phyloP scores from a whole-genome alignment of 768 basidiomycete genomes.

The Mycena vitilis region DNA sequence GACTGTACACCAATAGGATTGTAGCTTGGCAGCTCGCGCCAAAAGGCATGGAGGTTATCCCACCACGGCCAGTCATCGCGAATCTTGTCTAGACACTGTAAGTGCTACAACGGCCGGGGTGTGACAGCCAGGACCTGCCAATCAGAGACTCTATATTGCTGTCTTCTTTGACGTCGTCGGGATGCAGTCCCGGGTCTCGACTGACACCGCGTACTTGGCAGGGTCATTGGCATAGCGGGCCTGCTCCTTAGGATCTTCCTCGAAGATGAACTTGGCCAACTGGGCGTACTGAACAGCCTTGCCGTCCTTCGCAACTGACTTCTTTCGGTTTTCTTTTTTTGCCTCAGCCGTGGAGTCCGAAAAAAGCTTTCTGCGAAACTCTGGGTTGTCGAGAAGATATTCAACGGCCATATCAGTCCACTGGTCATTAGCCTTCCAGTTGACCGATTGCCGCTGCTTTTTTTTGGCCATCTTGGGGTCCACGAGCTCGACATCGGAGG shows the following conservation, averaged over 20 bases:
- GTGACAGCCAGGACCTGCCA: slow-evolving; percentile 28
- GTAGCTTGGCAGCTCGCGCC: slow-evolving; percentile 46
- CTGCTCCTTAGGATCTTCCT: slow-evolving; percentile 28
- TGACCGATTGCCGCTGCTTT: background rate
- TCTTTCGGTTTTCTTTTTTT: slow-evolving; percentile 36
- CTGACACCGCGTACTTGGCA: slow-evolving; percentile 28
- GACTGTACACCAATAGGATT: slow-evolving; percentile 41
- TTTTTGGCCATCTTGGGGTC: background rate
- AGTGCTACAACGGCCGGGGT: background rate
- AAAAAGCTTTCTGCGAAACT: slow-evolving; percentile 35
- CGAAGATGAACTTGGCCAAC: slow-evolving; percentile 41
- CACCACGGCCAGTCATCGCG: slow-evolving; percentile 42
- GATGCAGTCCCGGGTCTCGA: slow-evolving; percentile 38
- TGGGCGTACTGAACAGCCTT: slow-evolving; percentile 31
- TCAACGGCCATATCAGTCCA: slow-evolving; percentile 11
- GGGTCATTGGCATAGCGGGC: slow-evolving; percentile 29
- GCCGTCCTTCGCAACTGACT: slow-evolving; percentile 38
- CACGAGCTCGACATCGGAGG: background rate
- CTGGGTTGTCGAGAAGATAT: slow-evolving; percentile 36
- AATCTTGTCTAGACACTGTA: slow-evolving; percentile 23
- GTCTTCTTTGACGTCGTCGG: slow-evolving; percentile 20
- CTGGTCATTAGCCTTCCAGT: slow-evolving; percentile 5
- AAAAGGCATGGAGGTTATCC: slow-evolving; percentile 43
- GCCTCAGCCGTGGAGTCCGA: slow-evolving; percentile 43
- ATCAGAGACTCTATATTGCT: slow-evolving; percentile 34